Percentiles rank a stretch among this genome's conserved stretches.
Evolutionary conservation across 2,329 filamentous ascomycete genomes (phyloP).

Genomic region (Arthrinium phaeospermum): DNA sequence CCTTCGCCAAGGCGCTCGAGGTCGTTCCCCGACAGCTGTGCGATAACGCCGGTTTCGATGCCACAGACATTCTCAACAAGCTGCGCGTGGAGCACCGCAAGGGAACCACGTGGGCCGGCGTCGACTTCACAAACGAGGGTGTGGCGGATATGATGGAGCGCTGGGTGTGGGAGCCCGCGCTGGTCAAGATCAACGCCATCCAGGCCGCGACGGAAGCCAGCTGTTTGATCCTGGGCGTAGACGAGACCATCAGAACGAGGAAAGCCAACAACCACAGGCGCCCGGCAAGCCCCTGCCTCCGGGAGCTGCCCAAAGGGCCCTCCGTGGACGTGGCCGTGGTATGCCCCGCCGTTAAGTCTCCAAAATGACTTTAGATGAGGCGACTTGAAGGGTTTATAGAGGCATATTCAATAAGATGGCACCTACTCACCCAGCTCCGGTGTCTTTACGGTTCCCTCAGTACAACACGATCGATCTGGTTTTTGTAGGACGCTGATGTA

Average conservation of each 20-base stretch:
- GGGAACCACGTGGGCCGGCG: conserved; percentile 91
- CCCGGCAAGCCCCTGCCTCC: conserved; percentile 77
- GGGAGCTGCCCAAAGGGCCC: conserved; percentile 85
- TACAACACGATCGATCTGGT: not conserved
- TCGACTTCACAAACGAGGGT: conserved; percentile 92
- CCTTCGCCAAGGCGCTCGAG: conserved; percentile 95
- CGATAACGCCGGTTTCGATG: conserved; percentile 98
- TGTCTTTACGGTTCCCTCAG: not conserved
- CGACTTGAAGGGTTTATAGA: not conserved
- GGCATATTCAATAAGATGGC: not conserved
- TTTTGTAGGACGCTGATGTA: not conserved
- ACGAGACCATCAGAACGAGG: conserved; percentile 99
- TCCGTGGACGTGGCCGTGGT: conserved; percentile 82
- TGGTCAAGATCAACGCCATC: conserved; percentile 97
- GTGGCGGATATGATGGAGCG: conserved; percentile 92
- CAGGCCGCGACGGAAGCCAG: conserved; percentile 95
- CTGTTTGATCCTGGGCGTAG: conserved; percentile 93
- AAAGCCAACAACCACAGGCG: conserved; percentile 83
- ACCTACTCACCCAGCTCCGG: not conserved
- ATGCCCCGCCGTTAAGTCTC: conserved; percentile 79
- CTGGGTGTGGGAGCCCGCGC: conserved; percentile 96
- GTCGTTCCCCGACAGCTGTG: conserved; percentile 96
- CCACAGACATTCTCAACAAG: conserved; percentile 96
- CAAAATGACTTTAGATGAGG: not conserved
- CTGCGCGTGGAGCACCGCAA: conserved; percentile 95